Evolutionary conservation across 768 basidiomycete species (phyloP), one percentile per base, ranked within the genome.

Genomic region (Tricholoma bakamatsutake): DNA sequence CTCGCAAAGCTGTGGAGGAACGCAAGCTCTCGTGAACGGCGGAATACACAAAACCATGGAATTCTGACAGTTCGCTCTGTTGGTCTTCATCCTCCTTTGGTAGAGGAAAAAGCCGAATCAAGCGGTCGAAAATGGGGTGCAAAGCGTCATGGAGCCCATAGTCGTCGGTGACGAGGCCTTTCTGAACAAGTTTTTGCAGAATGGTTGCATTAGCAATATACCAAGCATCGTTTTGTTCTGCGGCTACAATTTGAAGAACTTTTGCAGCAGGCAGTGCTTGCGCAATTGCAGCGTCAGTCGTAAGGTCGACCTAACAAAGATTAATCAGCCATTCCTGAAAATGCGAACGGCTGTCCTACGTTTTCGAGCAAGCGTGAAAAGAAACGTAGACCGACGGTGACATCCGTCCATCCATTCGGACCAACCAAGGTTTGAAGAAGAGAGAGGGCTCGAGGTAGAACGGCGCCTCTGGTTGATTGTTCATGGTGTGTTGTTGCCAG

Each of bases 341-440:
- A 37, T 43, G 2, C n/a, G 4, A 52, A 47, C 15, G 33, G 40
- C 42, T 18, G 5, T 72, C 78, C 63, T 63, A 90, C 93, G 75
- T 85, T 86, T 62, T 90, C 88, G 40, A 99, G 79, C 1, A 88
- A 80, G 31, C 92, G 80, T 49, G 87, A 81, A 73, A 99, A 98
- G 71, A 88, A 98, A 52, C 88, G 82, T 45, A 98, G 74, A 57
- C 97, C 96, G 59, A 98, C 86, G 6, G 88, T 90, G 5, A 98
- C 92, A 59, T 96, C 93, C 7, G 79, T 84, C 90, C 97, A 93
- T 8, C 94, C 94, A 48, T 80, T 80, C 1, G 89, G 84, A 1
- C 88, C 84, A 17, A 95, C 80, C 65, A 99, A 87, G 59, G 81
- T 76, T 62, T 88, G 85, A 50, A 99, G 76, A 27, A 90, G 69